Evolutionary conservation across 2,329 filamentous ascomycete species (phyloP).

Genomic region (Passalora sequoiae): DNA sequence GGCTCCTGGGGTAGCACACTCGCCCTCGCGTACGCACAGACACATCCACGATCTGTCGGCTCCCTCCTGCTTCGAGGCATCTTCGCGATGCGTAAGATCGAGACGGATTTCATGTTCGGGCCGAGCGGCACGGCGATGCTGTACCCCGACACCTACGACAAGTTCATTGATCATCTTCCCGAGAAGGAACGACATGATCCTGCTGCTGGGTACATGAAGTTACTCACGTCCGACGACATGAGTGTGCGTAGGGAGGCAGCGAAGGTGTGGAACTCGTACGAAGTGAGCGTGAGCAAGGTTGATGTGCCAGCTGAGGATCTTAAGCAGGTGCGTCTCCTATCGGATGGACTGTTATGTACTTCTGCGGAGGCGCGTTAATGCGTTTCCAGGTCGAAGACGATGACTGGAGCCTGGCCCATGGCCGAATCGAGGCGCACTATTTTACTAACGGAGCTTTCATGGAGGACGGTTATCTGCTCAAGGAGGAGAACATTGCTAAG

Average conservation of each 20-base stretch:
- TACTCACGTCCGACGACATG: slow-evolving; percentile 6
- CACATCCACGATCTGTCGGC: slow-evolving; percentile 9
- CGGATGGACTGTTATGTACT: too few relatives aligned
- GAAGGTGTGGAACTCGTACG: slow-evolving; percentile 14
- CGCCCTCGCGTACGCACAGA: slow-evolving; percentile 14
- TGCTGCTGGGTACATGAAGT: slow-evolving; percentile 5
- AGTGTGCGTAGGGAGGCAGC: slow-evolving; percentile 1
- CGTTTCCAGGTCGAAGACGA: slow-evolving; percentile 17
- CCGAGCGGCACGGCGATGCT: slow-evolving; percentile 9
- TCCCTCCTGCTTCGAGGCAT: slow-evolving; percentile 16
- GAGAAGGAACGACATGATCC: slow-evolving; percentile 7
- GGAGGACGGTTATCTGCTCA: slow-evolving; percentile 12
- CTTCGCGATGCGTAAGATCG: slow-evolving; percentile 11
- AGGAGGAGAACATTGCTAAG: slow-evolving; percentile 11
- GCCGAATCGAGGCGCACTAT: slow-evolving; percentile 13
- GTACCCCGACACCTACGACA: slow-evolving; percentile 13
- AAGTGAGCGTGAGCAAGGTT: slow-evolving; percentile 7
- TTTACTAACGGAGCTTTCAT: slow-evolving; percentile 13
- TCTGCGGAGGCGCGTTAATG: too few relatives aligned
- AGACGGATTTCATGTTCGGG: slow-evolving; percentile 8
- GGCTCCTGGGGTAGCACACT: slow-evolving; percentile 18
- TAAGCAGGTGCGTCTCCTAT: too few relatives aligned
- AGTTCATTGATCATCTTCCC: slow-evolving; percentile 8
- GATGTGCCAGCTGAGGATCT: slow-evolving; percentile 2
- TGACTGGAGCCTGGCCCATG: slow-evolving; percentile 9